Base-by-base conservation (phyloP, 371 early-diverging fungal species). In the Modicella reniformis region DNA sequence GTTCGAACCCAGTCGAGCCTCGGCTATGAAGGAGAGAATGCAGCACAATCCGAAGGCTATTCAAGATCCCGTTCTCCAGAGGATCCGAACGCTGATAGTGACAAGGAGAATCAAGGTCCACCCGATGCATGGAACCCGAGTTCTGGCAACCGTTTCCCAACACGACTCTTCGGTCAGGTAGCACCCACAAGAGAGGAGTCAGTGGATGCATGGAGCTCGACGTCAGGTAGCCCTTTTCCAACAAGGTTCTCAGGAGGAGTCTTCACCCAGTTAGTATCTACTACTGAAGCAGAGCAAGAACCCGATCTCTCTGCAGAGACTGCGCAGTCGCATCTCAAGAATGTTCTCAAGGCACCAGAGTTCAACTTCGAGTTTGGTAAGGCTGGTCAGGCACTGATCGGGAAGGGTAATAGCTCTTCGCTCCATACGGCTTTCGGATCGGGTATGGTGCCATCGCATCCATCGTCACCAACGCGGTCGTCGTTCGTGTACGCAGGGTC, bases 331-430 rank as follows among this genome's bases (percentile, higher is more conserved):
- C 37, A 12, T 12, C 37, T 37, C 5, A 5, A 37, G 12, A 37
- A 12, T 12, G 37, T 37, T 12, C 37, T 12, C 12, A 37, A 63
- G 54, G 23, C 56, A 23, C 65, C 65, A 5, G 48, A 55, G 47
- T 64, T 64, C 32, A 55, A 32, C 34, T 64, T 64, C 55, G 48
- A 54, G 7, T 64, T 64, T 33, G 56, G 48, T 1, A 1, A n/a
- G 15, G 21, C 15, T 25, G 15, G 21, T 49, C 50, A 9, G 21
- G 50, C 28, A 19, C 29, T 2, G 53, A 28, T 6, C 53, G 7
- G 1, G 28, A 25, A 26, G 30, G 29, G 15, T 26, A 15, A 13
- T 29, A 21, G 28, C 23, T 29, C 53, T 9, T 53, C 15, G 23
- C 6, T 53, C 15, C 40, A 0, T 8, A 17, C 23, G 30, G 48